A percentile compares a stretch with the other conserved stretches of the same genome.
phyloP scores from a whole-genome alignment of 2,329 filamentous ascomycete genomes.

The Botrytis porri region DNA sequence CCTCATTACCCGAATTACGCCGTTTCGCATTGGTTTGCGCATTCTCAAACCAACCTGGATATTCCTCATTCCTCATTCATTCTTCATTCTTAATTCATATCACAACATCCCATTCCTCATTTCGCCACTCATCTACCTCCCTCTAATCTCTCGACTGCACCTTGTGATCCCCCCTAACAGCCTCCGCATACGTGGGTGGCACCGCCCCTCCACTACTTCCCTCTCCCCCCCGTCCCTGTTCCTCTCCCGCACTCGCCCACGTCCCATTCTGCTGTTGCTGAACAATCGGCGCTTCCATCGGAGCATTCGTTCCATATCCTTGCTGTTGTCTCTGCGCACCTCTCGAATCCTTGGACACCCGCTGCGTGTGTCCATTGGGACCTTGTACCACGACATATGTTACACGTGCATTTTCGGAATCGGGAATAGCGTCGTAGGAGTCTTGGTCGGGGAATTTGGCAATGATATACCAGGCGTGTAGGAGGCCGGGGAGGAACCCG shows the following conservation, averaged over 20 bases:
- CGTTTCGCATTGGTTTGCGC: neutral
- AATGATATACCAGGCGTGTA: constrained; percentile 99
- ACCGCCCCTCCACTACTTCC: constrained; percentile 48
- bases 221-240: constrained; percentile 41
- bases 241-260: constrained; percentile 36
- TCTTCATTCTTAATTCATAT: constrained; percentile 2
- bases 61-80: neutral
- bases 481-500: constrained; percentile 77
- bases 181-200: constrained; percentile 87
- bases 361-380: constrained; percentile 40
- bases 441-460: constrained; percentile 77
- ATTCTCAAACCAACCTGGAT: neutral
- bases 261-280: constrained; percentile 37
- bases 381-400: constrained; percentile 74
- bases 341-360: constrained; percentile 31
- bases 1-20: neutral
- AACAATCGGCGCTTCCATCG: constrained; percentile 36
- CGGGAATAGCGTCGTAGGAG: constrained; percentile 53
- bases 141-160: constrained; percentile 55
- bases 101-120: neutral
- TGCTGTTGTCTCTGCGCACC: constrained; percentile 27
- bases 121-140: neutral
- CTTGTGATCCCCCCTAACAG: constrained; percentile 87
- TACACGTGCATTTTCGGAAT: constrained; percentile 58
- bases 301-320: constrained; percentile 37